Base-by-base conservation (phyloP, 202 grass and related monocot genomes). In the Brachypodium distachyon region DNA sequence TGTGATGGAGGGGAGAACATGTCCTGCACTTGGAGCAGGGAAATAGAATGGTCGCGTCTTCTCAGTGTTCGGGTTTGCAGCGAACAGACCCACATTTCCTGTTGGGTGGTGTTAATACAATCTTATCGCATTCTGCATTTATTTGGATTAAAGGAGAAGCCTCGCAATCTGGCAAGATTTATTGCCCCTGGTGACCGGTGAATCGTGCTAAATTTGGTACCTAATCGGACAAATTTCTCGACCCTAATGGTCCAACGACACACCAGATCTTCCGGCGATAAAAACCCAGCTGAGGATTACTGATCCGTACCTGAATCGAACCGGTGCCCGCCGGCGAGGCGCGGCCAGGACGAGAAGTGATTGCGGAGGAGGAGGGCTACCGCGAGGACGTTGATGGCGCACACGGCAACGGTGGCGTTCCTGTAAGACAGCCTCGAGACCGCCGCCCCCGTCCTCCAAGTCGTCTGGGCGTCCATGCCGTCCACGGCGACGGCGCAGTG, bases 301-400 rank as follows among this genome's bases (percentile, higher is more conserved):
- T 3, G 36, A 4, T 3, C 13, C 46, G 4, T 71, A 97, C 94
- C 89, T 21, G 89, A 77, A 76, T 87, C 87, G 58, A 94, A 80
- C 29, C 28, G 75, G 69, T 65, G 84, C 47, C 62, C 64, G 25
- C 79, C 81, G 72, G 84, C 5, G 68, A 82, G 40, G 52, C 82
- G 79, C 63, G 82, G 52, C 52, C 77, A 87, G 16, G 88, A 61
- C 16, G 78, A 85, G 77, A 74, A 78, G 85, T 89, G 78, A 53
- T 48, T 84, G 68, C 78, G 87, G 60, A 98, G 60, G 58, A 98
- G 87, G 66, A 92, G 69, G 13, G 87, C 76, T 0, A 79, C 65
- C 16, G 83, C 89, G 46, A 98, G 58, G 70, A 92, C 80, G 74
- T 98, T 98, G 62, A 98, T 78, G 85, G 88, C 82, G 84, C 95